Conservation (phyloP, 2,329 filamentous ascomycete species). For the Tetracladium maxilliforme region DNA sequence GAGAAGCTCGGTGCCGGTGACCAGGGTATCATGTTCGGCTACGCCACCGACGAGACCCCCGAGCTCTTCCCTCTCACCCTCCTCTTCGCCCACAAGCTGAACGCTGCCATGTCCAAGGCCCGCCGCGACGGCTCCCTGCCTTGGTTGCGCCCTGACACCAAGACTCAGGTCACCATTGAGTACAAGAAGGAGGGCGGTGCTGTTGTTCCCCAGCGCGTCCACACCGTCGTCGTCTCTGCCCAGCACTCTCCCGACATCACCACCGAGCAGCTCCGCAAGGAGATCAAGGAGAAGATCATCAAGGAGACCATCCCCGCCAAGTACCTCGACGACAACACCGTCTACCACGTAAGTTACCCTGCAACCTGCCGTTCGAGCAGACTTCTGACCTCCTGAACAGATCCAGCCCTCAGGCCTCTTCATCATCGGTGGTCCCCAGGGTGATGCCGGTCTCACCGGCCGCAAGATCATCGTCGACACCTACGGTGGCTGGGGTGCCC, state of each 20-base stretch:
- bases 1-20: slow-evolving; percentile 98
- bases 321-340: slow-evolving; percentile 82
- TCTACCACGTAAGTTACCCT: slow-evolving; percentile 66
- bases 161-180: slow-evolving; percentile 98
- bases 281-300: slow-evolving; percentile 95
- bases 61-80: slow-evolving; percentile 93
- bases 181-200: slow-evolving; percentile 94
- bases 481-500: slow-evolving; percentile 98
- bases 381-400: slow-evolving; percentile 16
- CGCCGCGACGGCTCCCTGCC: slow-evolving; percentile 76
- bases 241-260: slow-evolving; percentile 83
- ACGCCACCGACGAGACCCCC: slow-evolving; percentile 97
- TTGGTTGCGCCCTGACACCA: slow-evolving; percentile 96
- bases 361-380: neutral
- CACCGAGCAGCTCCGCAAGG: slow-evolving; percentile 84
- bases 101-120: slow-evolving; percentile 82
- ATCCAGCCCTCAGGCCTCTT: slow-evolving; percentile 97
- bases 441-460: slow-evolving; percentile 95
- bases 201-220: slow-evolving; percentile 79
- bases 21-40: slow-evolving; percentile 99
- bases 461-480: slow-evolving; percentile 99
- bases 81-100: slow-evolving; percentile 91
- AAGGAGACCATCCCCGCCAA: slow-evolving; percentile 84
- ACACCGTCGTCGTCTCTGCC: slow-evolving; percentile 93
- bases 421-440: slow-evolving; percentile 98